phyloP scores from a whole-genome alignment of 208 protist genomes.

The Lotmaria passim region DNA sequence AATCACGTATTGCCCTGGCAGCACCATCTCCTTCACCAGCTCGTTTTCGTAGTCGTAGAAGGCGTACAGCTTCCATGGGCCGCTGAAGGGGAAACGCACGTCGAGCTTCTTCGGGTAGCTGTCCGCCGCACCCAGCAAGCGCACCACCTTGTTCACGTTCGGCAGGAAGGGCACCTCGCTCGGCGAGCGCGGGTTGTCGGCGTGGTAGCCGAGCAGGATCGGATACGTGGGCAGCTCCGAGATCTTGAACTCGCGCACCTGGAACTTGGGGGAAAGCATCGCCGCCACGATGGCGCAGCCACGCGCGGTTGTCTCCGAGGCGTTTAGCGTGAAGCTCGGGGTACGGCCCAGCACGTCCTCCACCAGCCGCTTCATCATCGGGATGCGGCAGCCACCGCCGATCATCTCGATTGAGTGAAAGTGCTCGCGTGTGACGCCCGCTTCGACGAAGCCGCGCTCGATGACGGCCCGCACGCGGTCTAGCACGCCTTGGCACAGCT shows the following conservation, averaged over 20 bases:
- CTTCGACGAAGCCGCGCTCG: constrained; percentile 59
- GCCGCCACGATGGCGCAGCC: constrained; percentile 87
- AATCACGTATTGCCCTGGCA: constrained; percentile 54
- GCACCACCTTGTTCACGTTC: constrained; percentile 87
- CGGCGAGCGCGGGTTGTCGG: constrained; percentile 60
- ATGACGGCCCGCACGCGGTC: constrained; percentile 64
- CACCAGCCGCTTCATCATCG: constrained; percentile 77
- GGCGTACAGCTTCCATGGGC: constrained; percentile 80
- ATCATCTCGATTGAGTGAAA: constrained; percentile 92
- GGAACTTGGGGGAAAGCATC: constrained; percentile 91
- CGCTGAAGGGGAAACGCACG: constrained; percentile 69
- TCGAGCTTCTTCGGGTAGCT: constrained; percentile 83
- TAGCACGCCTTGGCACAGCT: constrained; percentile 49
- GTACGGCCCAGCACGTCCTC: constrained; percentile 67
- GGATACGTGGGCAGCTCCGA: constrained; percentile 79
- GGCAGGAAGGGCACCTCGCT: constrained; percentile 79
- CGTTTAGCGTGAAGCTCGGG: constrained; percentile 89
- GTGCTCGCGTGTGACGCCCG: constrained; percentile 43
- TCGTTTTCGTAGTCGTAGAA: constrained; percentile 77
- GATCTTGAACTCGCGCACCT: constrained; percentile 88
- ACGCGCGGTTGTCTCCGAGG: constrained; percentile 86
- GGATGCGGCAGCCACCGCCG: constrained; percentile 91
- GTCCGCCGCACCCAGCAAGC: constrained; percentile 59
- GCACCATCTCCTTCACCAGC: constrained; percentile 48
- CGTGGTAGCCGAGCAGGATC: constrained; percentile 81